These are phyloP conservation scores for Gleditsia sinensis DNA, from an alignment of 306 rosid species.

Conservation along the genomic window DNA sequence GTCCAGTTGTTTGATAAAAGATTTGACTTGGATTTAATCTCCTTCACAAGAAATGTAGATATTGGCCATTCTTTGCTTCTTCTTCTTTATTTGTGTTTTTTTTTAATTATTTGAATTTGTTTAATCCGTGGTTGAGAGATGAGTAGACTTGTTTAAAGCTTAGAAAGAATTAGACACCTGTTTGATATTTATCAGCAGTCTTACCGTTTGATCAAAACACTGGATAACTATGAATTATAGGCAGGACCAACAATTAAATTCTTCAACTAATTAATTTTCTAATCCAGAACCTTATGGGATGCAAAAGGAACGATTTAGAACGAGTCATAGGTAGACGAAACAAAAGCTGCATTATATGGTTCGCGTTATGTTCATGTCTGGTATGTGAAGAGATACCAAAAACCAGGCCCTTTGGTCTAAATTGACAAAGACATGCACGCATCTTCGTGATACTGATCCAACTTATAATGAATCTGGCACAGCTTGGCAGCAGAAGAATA, in stretches of 20 bases:
- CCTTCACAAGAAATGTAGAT: conserved; percentile 4
- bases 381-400: conserved; percentile 41
- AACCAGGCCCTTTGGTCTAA: conserved; percentile 25
- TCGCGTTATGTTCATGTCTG: conserved; percentile 22
- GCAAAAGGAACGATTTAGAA: conserved; percentile 7
- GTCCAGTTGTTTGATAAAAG: conserved; percentile 17
- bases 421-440: conserved; percentile 36
- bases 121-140: not conserved
- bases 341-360: not conserved
- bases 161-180: not conserved
- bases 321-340: conserved; percentile 19
- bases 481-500: not conserved
- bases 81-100: not conserved
- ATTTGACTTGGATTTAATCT: conserved; percentile 5
- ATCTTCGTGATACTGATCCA: conserved; percentile 2
- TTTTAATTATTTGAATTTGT: no score
- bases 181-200: not conserved
- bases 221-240: not conserved
- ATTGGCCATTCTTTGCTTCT: not conserved
- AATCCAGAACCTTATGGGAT: no score
- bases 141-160: not conserved
- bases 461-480: not conserved
- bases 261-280: conserved; percentile 2
- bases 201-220: no score
- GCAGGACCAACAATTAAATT: not conserved